Base-by-base conservation (phyloP, 2,329 filamentous ascomycete genomes). In the Trichoderma atroviride region DNA sequence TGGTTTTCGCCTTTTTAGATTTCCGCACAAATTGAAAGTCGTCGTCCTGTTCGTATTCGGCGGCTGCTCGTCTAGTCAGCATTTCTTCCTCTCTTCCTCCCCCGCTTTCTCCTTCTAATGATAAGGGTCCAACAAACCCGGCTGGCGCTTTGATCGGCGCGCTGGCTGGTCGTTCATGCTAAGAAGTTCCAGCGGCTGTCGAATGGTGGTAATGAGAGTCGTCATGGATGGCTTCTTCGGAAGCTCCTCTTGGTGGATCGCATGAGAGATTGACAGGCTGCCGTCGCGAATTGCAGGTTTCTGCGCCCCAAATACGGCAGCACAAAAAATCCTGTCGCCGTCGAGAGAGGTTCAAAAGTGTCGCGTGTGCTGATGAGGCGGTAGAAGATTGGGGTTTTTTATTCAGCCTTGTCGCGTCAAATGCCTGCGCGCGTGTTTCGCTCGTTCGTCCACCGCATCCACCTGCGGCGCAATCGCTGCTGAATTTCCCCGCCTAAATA, bases 1-100 rank as follows among this genome's bases (percentile, higher is more conserved):
- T 85, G 55, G 86, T 85, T 80, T 91, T 93, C 71, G 85, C 84
- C 75, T 87, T 82, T 76, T 92, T 92, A 13, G 89, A 83, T 71
- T 86, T 89, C 73, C 91, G 87, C 72, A 89, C 88, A 78, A 94
- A 94, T 69, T 88, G 84, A 74, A 94, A 94, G 72, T 92, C 92
- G 74, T 91, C 92, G 81, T 92, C 89, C 75, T 91, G 87, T 78
- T 94, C 91, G 74, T 92, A 90, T 63, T 81, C 78, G 56, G 76
- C 76, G 72, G 81, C 82, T 82, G 71, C 40, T 37, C n/a, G 16
- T 29, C 27, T 16, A 27, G 69, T 76, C 70, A 76, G 73, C 62
- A 70, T 67, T 50, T 64, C 24, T 59, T 53, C n/a, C 29, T 16
- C 2, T 40, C 27, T 7, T 19, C 19, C 19, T 19, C 40, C 40